Conservation (phyloP, 176 grass and related monocot species). For the Alloteropsis semialata region DNA sequence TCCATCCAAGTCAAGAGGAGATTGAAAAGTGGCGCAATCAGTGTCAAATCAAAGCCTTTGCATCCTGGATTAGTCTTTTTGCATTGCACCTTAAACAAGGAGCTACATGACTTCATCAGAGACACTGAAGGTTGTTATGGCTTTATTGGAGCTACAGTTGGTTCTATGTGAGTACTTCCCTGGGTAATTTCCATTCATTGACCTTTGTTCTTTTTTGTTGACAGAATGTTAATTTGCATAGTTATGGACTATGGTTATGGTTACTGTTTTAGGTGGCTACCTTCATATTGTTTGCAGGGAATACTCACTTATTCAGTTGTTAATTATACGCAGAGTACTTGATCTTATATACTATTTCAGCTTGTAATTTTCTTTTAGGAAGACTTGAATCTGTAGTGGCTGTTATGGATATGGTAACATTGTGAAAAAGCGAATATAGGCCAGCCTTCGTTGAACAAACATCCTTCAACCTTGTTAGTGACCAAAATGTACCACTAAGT, state of each 20-base stretch:
- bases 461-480: neutral
- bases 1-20: conserved; percentile 48
- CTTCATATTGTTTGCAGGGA: neutral
- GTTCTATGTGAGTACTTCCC: conserved; percentile 52
- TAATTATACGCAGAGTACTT: neutral
- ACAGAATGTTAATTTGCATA: neutral
- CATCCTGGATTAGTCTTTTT: conserved; percentile 78
- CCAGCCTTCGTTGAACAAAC: neutral
- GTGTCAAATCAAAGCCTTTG: conserved; percentile 64
- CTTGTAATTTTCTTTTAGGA: neutral
- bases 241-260: neutral
- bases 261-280: neutral
- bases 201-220: neutral
- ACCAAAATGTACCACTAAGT: neutral
- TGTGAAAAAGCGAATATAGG: conserved; percentile 6
- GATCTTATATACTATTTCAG: neutral
- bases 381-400: neutral
- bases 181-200: conserved; percentile 8
- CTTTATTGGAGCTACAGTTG: conserved; percentile 81
- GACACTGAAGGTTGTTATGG: conserved; percentile 67
- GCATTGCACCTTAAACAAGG: conserved; percentile 71
- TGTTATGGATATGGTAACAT: neutral
- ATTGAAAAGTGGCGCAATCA: conserved; percentile 57
- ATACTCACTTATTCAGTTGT: neutral
- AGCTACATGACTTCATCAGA: conserved; percentile 82